phyloP scores from a whole-genome alignment of 768 basidiomycete genomes.

The Zangia roseola region DNA sequence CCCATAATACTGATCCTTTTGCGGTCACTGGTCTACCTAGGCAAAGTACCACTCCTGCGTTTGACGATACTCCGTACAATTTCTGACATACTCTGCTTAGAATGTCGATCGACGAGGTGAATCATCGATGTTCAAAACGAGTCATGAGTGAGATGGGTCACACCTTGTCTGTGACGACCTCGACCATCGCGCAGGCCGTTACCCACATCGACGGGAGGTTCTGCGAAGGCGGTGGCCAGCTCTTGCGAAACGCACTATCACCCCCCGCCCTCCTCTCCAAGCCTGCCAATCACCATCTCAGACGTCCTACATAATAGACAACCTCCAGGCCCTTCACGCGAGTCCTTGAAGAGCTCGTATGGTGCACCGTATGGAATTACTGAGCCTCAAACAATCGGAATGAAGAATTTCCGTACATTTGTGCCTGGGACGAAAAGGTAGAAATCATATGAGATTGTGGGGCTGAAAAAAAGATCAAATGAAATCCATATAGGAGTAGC shows the following conservation, averaged over 20 bases:
- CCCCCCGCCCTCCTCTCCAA: constrained; percentile 62
- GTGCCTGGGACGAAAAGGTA: no score
- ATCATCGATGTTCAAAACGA: no score
- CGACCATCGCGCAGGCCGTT: constrained; percentile 7
- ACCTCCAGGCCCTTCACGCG: constrained; percentile 46
- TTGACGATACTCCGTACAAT: no score
- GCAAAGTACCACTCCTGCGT: no score
- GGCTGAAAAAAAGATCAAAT: no score
- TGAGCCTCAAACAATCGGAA: no score
- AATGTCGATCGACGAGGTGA: no score
- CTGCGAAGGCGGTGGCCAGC: constrained; percentile 65
- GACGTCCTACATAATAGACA: constrained; percentile 59
- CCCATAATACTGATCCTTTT: constrained; percentile 9
- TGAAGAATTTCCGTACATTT: no score
- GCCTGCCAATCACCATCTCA: constrained; percentile 54
- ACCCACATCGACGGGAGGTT: constrained; percentile 44
- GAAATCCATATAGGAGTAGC: no score
- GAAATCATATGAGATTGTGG: no score
- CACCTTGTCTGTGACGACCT: constrained; percentile 6
- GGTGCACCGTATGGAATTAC: background rate
- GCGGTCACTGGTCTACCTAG: background rate
- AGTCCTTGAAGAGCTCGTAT: background rate
- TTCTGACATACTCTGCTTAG: no score
- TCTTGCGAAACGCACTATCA: constrained; percentile 66
- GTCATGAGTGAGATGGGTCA: no score